phyloP scores from a whole-genome alignment of 2,329 filamentous ascomycete species.

The Trichoderma sp. region DNA sequence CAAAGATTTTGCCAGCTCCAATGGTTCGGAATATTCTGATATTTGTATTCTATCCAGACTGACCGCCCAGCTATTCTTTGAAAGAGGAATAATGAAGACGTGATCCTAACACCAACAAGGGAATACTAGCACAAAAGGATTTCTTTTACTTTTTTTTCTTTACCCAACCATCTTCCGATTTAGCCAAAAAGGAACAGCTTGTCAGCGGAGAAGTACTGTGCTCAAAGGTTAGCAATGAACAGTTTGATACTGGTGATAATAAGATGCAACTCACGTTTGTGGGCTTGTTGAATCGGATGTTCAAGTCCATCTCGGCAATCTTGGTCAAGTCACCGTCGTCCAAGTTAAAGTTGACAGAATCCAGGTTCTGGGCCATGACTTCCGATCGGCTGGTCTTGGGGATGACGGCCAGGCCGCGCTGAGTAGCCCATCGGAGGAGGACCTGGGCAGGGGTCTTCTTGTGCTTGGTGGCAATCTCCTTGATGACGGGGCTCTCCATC shows the following conservation, averaged over 20 bases:
- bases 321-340: slow-evolving; percentile 62
- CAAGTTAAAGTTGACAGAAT: slow-evolving; percentile 64
- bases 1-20: neutral
- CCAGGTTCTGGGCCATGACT: slow-evolving; percentile 63
- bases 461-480: slow-evolving; percentile 64
- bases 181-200: slow-evolving; percentile 58
- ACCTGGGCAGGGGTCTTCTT: slow-evolving; percentile 75
- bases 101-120: neutral
- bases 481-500: slow-evolving; percentile 67
- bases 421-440: slow-evolving; percentile 82
- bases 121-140: neutral
- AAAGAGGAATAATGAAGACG: neutral
- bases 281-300: slow-evolving; percentile 75
- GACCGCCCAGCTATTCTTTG: neutral
- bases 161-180: slow-evolving; percentile 19
- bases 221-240: neutral
- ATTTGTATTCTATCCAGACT: slow-evolving; percentile 3
- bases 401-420: slow-evolving; percentile 76
- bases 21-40: neutral
- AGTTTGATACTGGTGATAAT: neutral
- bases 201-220: slow-evolving; percentile 54
- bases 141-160: neutral
- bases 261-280: slow-evolving; percentile 54
- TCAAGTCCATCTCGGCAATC: slow-evolving; percentile 63
- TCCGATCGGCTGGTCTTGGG: slow-evolving; percentile 64